Percentiles rank a stretch among this genome's conserved stretches.
Evolutionary conservation across 352 stramenopile genomes (phyloP).

Genomic region (Aphanomyces stellatus): DNA sequence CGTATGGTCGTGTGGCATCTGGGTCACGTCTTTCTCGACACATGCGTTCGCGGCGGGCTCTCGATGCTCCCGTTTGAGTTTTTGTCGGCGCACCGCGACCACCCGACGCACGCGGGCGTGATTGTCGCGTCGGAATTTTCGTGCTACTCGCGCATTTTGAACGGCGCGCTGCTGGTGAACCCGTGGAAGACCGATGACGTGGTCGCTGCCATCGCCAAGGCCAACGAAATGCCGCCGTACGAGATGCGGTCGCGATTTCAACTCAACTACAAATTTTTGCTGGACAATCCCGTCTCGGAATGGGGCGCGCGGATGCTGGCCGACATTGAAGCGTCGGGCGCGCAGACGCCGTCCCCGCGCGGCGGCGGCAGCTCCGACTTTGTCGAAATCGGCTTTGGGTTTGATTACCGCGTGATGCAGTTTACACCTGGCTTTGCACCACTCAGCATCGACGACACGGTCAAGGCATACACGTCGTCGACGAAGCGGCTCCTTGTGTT

Average conservation of each 20-base stretch:
- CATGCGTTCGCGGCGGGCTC: conserved; percentile 50
- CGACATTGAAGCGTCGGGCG: conserved; percentile 85
- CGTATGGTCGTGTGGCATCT: conserved; percentile 59
- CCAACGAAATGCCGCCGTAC: conserved; percentile 65
- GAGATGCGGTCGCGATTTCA: conserved; percentile 64
- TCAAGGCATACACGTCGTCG: conserved; percentile 61
- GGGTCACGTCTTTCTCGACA: conserved; percentile 63
- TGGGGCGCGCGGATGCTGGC: conserved; percentile 93
- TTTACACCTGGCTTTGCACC: conserved; percentile 91
- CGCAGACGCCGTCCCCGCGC: conserved; percentile 28
- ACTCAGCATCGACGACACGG: conserved; percentile 85
- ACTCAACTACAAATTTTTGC: conserved; percentile 85
- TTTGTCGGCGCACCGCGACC: conserved; percentile 52
- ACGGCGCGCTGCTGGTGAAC: conserved; percentile 95
- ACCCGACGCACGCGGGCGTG: conserved; percentile 51
- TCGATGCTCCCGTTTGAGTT: conserved; percentile 75
- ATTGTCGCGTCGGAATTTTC: conserved; percentile 97
- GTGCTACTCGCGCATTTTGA: conserved; percentile 93
- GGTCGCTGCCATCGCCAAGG: conserved; percentile 50
- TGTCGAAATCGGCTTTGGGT: conserved; percentile 89
- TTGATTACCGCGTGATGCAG: conserved; percentile 94
- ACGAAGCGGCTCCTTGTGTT: conserved; percentile 89
- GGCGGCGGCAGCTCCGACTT: conserved; percentile 45
- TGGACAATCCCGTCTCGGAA: conserved; percentile 56
- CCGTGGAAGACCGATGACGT: conserved; percentile 94